Evolutionary conservation across 345 rosid species (phyloP).

Genomic region (Mercurialis annua): DNA sequence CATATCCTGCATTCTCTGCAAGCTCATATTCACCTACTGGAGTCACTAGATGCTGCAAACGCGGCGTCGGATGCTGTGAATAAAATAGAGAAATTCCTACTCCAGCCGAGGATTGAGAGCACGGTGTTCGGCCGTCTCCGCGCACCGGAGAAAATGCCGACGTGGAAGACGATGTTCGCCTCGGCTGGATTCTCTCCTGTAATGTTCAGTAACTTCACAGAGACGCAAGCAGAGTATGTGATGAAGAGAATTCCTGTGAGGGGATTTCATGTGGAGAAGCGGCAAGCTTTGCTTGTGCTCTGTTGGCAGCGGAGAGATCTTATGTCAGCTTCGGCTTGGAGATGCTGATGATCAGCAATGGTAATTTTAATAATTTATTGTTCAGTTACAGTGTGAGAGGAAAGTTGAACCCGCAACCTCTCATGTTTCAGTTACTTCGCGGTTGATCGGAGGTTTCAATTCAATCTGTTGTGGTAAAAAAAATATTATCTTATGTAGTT

Average conservation of each 20-base stretch:
- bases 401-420: too few relatives aligned
- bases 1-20: constrained; percentile 68
- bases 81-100: constrained; percentile 76
- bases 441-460: constrained; percentile 26
- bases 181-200: constrained; percentile 68
- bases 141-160: constrained; percentile 49
- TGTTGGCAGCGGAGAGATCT: constrained; percentile 91
- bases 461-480: constrained; percentile 23
- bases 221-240: constrained; percentile 83
- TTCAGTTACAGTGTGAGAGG: too few relatives aligned
- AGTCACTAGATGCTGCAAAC: constrained; percentile 82
- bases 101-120: constrained; percentile 67
- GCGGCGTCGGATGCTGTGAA: constrained; percentile 61
- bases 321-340: constrained; percentile 87
- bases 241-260: constrained; percentile 56
- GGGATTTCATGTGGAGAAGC: constrained; percentile 86
- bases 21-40: constrained; percentile 57
- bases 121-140: constrained; percentile 59
- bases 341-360: constrained; percentile 43
- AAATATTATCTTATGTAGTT: too few relatives aligned
- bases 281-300: constrained; percentile 65
- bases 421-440: constrained; percentile 30
- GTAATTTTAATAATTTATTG: too few relatives aligned
- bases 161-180: constrained; percentile 69
- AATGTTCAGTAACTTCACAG: constrained; percentile 71